Base-by-base conservation (phyloP, 2,329 filamentous ascomycete species). In the Massarina eburnea region DNA sequence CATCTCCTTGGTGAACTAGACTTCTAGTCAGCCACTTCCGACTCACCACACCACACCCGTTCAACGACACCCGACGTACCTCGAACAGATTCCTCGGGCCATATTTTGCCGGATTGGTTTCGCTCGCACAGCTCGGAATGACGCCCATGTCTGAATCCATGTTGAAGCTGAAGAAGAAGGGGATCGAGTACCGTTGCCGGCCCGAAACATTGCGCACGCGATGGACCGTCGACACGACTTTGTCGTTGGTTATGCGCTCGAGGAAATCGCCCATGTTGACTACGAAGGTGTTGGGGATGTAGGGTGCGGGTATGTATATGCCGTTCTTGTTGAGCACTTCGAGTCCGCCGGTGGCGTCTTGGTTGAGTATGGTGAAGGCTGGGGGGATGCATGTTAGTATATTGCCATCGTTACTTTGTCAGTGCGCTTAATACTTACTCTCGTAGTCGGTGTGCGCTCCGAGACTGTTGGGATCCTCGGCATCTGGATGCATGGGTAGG, bases 241-340 rank as follows among this genome's bases (percentile, higher is more conserved):
- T 45, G 18, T 74, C 77, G 45, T 80, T 80, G 1, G 76, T 78
- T 62, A 74, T 75, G 14, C 76, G 69, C 70, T 76, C 76, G 49
- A 80, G 57, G 43, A 73, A 76, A 53, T 80, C 76, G 6, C 71
- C 78, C 15, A 80, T 73, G 41, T 80, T 80, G 14, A 80, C 74
- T 14, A 80, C 74, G 35, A 79, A 70, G 0, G 75, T 69, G 1
- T 67, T 72, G 1, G 67, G 64, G 1, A 76, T 56, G 2, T 75
- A 73, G 3, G 54, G 49, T 0, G 74, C 62, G 3, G 55, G 38
- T 22, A 62, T 58, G 65, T 65, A 71, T 3, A 52, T 29, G 1
- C 58, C 61, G 2, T 57, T 58, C 1, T 61, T 62, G 2, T 57
- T 62, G 19, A 70, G 51, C 18, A 70, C 62, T 34, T 70, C 66